Conservation (phyloP, 78 protist genomes). For the Dictyostelium capitatum region DNA sequence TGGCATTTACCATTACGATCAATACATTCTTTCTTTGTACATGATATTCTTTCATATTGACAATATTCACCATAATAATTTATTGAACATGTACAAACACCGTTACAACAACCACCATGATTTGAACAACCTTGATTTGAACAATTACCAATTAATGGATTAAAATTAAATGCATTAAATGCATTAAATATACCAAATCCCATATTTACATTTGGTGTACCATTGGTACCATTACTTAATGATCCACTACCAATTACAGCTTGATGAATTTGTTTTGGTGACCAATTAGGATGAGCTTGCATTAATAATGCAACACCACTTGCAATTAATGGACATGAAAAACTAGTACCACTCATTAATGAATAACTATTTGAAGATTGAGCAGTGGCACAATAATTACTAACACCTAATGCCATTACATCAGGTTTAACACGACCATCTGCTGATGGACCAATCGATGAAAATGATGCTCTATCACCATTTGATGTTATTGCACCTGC, state of each 20-base stretch:
- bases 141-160: not conserved
- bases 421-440: slow-evolving; percentile 82
- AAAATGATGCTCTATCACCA: slow-evolving; percentile 31
- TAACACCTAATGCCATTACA: slow-evolving; percentile 30
- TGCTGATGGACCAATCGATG: slow-evolving; percentile 69
- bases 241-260: slow-evolving; percentile 18
- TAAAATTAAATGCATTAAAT: slow-evolving; percentile 27
- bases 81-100: not conserved
- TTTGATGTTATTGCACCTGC: slow-evolving; percentile 44
- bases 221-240: not conserved
- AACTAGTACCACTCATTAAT: slow-evolving; percentile 51
- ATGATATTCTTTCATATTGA: not conserved
- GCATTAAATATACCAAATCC: slow-evolving; percentile 68
- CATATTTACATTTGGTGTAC: not conserved
- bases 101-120: slow-evolving; percentile 15
- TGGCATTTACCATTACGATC: slow-evolving; percentile 52
- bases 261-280: slow-evolving; percentile 42
- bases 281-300: slow-evolving; percentile 52
- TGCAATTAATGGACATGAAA: slow-evolving; percentile 75
- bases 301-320: slow-evolving; percentile 51
- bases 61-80: not conserved
- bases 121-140: not conserved
- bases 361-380: not conserved
- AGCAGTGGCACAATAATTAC: not conserved
- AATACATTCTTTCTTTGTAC: not conserved